Base-by-base conservation (phyloP, 2,329 filamentous ascomycete genomes). In the Sclerotinia subarctica region DNA sequence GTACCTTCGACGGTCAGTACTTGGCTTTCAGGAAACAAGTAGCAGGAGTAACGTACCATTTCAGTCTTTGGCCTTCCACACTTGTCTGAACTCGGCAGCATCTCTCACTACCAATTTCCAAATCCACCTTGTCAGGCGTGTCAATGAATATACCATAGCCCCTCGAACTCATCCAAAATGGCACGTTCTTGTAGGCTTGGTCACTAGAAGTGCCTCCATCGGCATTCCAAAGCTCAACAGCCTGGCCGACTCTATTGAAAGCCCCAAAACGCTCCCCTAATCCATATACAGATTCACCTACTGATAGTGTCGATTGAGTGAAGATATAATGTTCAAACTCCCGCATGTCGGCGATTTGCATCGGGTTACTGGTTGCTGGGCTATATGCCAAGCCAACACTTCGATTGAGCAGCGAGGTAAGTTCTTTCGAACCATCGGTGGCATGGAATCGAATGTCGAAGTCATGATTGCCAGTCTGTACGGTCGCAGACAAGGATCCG, bases 131-230 rank as follows among this genome's bases (percentile, higher is more conserved):
- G 29, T 89, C 89, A 0, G 89, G 83, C 7, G 87, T 86, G 75
- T 93, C 90, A 69, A 93, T 86, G 75, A 93, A 93, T 44, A 93
- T 82, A 26, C 91, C 91, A 76, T 93, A 94, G 0, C 90, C 90
- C n/a, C 85, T 82, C 17, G 86, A 90, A 74, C 86, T 90, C 72
- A 91, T 80, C 84, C 86, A 91, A 77, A 91, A 90, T 0, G 86
- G 85, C 2, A 91, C 79, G 74, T 91, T 91, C 79, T 91, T 91
- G 79, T 91, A 91, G 0, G 88, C 88, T 76, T 90, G 88, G 67
- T 90, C 88, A 71, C 85, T 88, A 0, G 85, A 88, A 0, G 89
- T 91, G 13, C 89, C 89, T 7, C 86, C 86, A 72, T 88, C 86
- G 19, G 83, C 82, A 72, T 88, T 88, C 85, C 85, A 88, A 10